Conservation (phyloP, 78 protist genomes). For the Guillardia theta region DNA sequence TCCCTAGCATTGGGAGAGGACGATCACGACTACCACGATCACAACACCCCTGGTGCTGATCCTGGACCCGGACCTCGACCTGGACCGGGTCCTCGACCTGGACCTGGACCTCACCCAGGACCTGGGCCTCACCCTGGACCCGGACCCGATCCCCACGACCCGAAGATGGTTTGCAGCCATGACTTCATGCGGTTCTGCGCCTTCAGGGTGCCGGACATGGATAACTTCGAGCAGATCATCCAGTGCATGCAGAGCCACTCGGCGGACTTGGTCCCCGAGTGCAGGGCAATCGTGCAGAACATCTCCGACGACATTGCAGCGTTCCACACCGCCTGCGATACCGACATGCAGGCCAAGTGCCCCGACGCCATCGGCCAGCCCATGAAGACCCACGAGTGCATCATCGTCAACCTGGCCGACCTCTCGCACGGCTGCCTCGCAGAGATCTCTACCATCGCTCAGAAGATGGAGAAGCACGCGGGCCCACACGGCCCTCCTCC, state of each 20-base stretch:
- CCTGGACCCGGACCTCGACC: background rate
- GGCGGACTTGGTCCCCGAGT: background rate
- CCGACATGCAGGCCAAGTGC: background rate
- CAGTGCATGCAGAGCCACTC: background rate
- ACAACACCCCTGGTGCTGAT: background rate
- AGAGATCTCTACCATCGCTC: background rate
- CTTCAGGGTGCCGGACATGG: conserved; percentile 12
- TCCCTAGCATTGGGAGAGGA: no score
- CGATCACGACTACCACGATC: no score
- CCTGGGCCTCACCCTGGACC: background rate
- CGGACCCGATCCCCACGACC: background rate
- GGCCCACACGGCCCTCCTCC: background rate
- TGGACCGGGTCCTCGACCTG: background rate
- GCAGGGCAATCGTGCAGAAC: background rate
- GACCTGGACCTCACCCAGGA: background rate
- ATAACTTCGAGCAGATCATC: background rate
- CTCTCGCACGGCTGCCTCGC: background rate
- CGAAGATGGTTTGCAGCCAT: background rate
- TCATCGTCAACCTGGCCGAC: background rate
- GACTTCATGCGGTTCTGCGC: conserved; percentile 32
- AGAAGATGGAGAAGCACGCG: background rate
- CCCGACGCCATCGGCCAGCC: background rate
- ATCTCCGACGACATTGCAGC: background rate
- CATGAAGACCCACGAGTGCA: background rate
- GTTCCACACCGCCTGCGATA: background rate